Evolutionary conservation across 2,329 filamentous ascomycete genomes (phyloP).

Genomic region (Paecilomyces fulvus): DNA sequence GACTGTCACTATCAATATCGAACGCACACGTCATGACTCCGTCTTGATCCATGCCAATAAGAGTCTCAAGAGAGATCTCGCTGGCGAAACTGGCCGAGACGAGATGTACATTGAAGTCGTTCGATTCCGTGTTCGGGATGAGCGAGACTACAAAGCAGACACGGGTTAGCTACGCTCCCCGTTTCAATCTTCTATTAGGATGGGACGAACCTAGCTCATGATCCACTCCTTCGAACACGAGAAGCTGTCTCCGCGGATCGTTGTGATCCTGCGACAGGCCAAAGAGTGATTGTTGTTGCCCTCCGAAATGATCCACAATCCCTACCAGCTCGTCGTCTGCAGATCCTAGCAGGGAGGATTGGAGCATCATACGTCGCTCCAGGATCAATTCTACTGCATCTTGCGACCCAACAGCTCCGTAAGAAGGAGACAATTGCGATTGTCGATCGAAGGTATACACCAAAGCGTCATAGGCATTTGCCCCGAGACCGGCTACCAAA

Average conservation of each 20-base stretch:
- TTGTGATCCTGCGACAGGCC: constrained; percentile 16
- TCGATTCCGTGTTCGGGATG: constrained; percentile 8
- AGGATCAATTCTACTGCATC: constrained; percentile 31
- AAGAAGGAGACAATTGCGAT: background rate
- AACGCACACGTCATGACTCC: background rate
- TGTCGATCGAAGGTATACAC: constrained; percentile 24
- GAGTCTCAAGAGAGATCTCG: constrained; percentile 5
- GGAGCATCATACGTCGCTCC: constrained; percentile 41
- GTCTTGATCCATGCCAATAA: background rate
- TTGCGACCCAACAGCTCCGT: constrained; percentile 11
- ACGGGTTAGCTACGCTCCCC: background rate
- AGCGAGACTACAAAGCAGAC: constrained; percentile 6
- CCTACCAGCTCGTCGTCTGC: constrained; percentile 44
- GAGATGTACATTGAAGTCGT: constrained; percentile 10
- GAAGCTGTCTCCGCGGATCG: constrained; percentile 19
- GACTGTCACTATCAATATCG: background rate
- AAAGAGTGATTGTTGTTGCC: constrained; percentile 45
- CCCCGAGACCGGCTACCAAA: constrained; percentile 16
- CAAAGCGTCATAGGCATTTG: constrained; percentile 22
- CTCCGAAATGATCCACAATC: constrained; percentile 54
- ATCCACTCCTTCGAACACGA: constrained; percentile 49
- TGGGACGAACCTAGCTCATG: constrained; percentile 51
- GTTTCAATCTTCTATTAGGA: constrained; percentile 18
- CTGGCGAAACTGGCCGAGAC: constrained; percentile 8
- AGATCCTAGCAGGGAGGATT: constrained; percentile 34